Percentiles rank a stretch among this genome's conserved stretches.
Evolutionary conservation across 257 asterid genomes (phyloP).

Genomic region (Salvia miltiorrhiza): DNA sequence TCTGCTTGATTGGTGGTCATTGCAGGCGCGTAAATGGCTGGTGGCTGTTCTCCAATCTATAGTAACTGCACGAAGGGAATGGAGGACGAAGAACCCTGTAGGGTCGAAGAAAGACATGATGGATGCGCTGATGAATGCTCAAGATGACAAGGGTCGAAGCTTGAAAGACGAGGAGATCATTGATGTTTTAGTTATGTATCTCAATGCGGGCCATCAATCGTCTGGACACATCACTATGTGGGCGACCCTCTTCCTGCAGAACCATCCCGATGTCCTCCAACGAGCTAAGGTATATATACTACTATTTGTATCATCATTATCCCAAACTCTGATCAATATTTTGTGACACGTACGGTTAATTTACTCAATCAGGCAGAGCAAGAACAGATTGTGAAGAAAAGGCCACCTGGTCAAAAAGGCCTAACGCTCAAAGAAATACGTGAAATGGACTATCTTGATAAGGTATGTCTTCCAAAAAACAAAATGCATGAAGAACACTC

Average conservation of each 20-base stretch:
- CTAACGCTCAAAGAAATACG: conserved; percentile 64
- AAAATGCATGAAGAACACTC: too few species aligned
- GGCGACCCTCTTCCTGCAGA: conserved; percentile 68
- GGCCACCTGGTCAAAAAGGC: conserved; percentile 56
- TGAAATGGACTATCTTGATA: conserved; percentile 78
- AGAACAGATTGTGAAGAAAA: conserved; percentile 62
- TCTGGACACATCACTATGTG: conserved; percentile 90
- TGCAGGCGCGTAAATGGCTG: conserved; percentile 78
- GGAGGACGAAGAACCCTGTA: conserved; percentile 19
- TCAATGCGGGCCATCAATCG: conserved; percentile 96
- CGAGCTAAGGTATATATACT: conserved; percentile 84
- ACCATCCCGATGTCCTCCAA: conserved; percentile 53
- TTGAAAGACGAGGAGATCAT: conserved; percentile 81
- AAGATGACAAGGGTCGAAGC: conserved; percentile 61
- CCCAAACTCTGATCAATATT: too few species aligned
- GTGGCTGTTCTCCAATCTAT: conserved; percentile 54
- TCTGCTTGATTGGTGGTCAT: background rate
- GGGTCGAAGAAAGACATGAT: conserved; percentile 64
- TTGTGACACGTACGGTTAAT: conserved; percentile 6
- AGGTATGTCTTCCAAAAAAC: too few species aligned
- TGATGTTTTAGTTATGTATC: conserved; percentile 80
- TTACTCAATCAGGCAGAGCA: conserved; percentile 77
- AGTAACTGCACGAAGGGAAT: conserved; percentile 55
- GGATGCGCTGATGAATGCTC: conserved; percentile 66
- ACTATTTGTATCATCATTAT: too few species aligned